phyloP scores from a whole-genome alignment of 2,329 filamentous ascomycete genomes.

The Whalleya microplaca region DNA sequence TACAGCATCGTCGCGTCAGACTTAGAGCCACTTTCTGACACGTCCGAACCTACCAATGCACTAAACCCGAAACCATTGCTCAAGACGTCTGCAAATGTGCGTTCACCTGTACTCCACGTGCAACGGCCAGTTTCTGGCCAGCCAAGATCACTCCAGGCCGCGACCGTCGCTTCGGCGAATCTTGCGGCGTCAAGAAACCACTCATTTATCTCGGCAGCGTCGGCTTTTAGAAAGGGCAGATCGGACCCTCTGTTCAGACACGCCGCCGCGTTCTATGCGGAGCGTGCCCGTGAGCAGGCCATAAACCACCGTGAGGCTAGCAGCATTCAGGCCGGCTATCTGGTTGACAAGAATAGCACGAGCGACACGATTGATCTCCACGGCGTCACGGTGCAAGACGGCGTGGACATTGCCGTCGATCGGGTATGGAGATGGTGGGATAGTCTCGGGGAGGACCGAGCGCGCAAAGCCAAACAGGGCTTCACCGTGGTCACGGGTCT shows the following conservation, averaged over 20 bases:
- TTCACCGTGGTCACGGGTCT: conserved; percentile 81
- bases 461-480: conserved; percentile 51
- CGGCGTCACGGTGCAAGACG: conserved; percentile 79
- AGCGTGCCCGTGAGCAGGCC: conserved; percentile 68
- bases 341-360: conserved; percentile 70
- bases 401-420: conserved; percentile 74
- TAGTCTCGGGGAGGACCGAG: conserved; percentile 66
- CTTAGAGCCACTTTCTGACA: conserved; percentile 8
- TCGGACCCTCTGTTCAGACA: conserved; percentile 76
- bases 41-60: conserved; percentile 1
- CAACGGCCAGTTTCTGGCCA: conserved; percentile 2
- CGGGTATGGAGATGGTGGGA: conserved; percentile 78
- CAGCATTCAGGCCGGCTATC: conserved; percentile 69
- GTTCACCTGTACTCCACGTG: not conserved
- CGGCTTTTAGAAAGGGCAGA: conserved; percentile 53
- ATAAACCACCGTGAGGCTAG: conserved; percentile 60
- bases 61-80: conserved; percentile 4
- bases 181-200: conserved; percentile 29
- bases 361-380: conserved; percentile 73
- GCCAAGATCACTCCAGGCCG: conserved; percentile 18
- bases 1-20: conserved; percentile 34
- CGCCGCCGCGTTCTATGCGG: conserved; percentile 75
- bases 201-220: conserved; percentile 43
- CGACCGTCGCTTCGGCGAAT: conserved; percentile 13
- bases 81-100: conserved; percentile 6